A percentile compares a stretch with the other conserved stretches of the same genome.
These are phyloP conservation scores for Sclerotinia nivalis DNA, from an alignment of 2,329 filamentous ascomycete genomes.

Conservation along the genomic window DNA sequence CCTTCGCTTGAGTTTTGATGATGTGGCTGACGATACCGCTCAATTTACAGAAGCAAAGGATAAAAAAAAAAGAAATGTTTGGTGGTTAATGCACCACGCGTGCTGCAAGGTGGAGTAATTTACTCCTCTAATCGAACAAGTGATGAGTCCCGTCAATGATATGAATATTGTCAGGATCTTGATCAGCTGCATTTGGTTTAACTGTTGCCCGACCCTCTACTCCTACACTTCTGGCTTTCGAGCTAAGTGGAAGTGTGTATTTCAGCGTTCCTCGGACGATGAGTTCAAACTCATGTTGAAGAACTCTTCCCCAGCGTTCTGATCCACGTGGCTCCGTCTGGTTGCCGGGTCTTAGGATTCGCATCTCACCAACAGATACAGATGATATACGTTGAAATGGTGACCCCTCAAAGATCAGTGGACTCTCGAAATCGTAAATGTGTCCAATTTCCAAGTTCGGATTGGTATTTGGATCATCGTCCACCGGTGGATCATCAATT, in stretches of 20 bases:
- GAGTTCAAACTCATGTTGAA: conserved; percentile 89
- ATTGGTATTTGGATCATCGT: conserved; percentile 63
- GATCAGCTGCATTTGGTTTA: conserved; percentile 53
- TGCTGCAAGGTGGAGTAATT: not conserved
- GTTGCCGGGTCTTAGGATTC: conserved; percentile 81
- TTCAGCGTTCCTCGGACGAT: conserved; percentile 89
- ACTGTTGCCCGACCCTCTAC: conserved; percentile 61
- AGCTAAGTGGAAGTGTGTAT: conserved; percentile 67
- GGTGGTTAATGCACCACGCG: conserved; percentile 19
- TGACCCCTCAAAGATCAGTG: conserved; percentile 84
- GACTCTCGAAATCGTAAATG: conserved; percentile 82
- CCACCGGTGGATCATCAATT: conserved; percentile 44
- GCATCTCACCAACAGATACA: conserved; percentile 78
- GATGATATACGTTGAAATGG: conserved; percentile 75
- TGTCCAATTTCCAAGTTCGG: conserved; percentile 92
- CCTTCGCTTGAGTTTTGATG: conserved; percentile 23
- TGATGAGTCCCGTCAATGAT: conserved; percentile 27
- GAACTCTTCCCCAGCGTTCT: conserved; percentile 84
- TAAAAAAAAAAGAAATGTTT: conserved; percentile 11
- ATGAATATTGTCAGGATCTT: conserved; percentile 38
- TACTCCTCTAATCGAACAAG: conserved; percentile 16
- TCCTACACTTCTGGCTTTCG: conserved; percentile 58
- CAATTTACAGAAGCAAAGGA: conserved; percentile 24
- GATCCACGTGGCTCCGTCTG: conserved; percentile 79
- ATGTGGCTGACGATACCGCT: conserved; percentile 22